Percentiles rank a stretch among this genome's conserved stretches.
phyloP scores from a whole-genome alignment of 2,329 filamentous ascomycete genomes.

The Cyanodermella asteris region DNA sequence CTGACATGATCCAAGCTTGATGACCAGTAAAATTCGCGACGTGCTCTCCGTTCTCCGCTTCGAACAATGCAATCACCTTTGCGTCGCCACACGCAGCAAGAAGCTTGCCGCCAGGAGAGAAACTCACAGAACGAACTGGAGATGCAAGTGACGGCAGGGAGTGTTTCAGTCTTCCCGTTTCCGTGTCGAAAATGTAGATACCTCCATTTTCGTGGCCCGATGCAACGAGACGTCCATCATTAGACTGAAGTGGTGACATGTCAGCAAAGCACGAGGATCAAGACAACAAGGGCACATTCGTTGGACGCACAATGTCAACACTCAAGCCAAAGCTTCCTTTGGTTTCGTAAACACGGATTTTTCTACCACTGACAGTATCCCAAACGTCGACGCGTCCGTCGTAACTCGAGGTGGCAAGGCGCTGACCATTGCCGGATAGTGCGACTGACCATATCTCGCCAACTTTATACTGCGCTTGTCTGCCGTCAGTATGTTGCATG shows the following conservation, averaged over 20 bases:
- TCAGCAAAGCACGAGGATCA: not conserved
- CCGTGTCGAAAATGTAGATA: constrained; percentile 89
- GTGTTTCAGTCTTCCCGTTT: constrained; percentile 64
- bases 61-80: constrained; percentile 73
- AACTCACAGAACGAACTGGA: constrained; percentile 64
- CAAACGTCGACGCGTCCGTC: constrained; percentile 80
- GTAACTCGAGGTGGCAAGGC: constrained; percentile 67
- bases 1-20: constrained; percentile 66
- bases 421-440: constrained; percentile 62
- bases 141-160: constrained; percentile 36
- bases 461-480: constrained; percentile 22
- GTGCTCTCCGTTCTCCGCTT: constrained; percentile 79
- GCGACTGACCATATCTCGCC: constrained; percentile 75
- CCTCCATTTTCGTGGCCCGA: constrained; percentile 83
- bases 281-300: too few species aligned
- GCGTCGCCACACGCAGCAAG: constrained; percentile 82
- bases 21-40: constrained; percentile 66
- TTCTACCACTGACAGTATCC: constrained; percentile 40
- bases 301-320: constrained; percentile 46
- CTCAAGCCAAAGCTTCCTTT: constrained; percentile 81
- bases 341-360: constrained; percentile 70
- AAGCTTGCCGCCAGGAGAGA: constrained; percentile 66
- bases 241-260: constrained; percentile 21
- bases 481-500: not conserved
- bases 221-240: constrained; percentile 66